Evolutionary conservation across 192 early-diverging fungal species (phyloP).

Genomic region (Umbelopsis sp.): DNA sequence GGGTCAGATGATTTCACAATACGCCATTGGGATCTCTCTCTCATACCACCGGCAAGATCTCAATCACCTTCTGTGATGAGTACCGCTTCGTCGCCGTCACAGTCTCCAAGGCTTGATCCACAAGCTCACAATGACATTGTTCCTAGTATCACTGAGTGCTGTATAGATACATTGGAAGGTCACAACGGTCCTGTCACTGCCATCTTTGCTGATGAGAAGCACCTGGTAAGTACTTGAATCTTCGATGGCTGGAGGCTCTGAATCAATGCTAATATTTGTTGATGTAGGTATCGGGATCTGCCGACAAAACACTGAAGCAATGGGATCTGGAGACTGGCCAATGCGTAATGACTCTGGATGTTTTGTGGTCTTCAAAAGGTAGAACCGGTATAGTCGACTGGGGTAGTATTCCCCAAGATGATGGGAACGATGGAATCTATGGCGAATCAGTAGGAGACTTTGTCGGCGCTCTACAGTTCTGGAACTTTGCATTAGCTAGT

Average conservation of each 20-base stretch:
- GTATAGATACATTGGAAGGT: constrained; percentile 39
- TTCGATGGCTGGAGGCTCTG: background rate
- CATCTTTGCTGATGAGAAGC: constrained; percentile 53
- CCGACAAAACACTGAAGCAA: constrained; percentile 75
- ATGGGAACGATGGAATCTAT: constrained; percentile 25
- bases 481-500: constrained; percentile 70
- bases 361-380: constrained; percentile 62
- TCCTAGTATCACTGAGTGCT: constrained; percentile 1
- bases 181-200: constrained; percentile 49
- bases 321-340: constrained; percentile 75
- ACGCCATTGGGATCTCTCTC: constrained; percentile 35
- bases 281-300: constrained; percentile 67
- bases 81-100: constrained; percentile 1
- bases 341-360: constrained; percentile 65
- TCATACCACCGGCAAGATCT: constrained; percentile 12
- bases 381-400: background rate
- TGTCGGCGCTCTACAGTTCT: constrained; percentile 74
- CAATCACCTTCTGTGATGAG: constrained; percentile 16
- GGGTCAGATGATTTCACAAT: constrained; percentile 36
- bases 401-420: constrained; percentile 1
- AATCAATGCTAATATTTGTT: background rate
- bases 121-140: background rate
- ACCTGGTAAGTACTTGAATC: constrained; percentile 37
- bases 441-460: constrained; percentile 49
- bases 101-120: background rate